Evolutionary conservation across 179 eudicot genomes (phyloP).

Genomic region (Spergularia azorica): DNA sequence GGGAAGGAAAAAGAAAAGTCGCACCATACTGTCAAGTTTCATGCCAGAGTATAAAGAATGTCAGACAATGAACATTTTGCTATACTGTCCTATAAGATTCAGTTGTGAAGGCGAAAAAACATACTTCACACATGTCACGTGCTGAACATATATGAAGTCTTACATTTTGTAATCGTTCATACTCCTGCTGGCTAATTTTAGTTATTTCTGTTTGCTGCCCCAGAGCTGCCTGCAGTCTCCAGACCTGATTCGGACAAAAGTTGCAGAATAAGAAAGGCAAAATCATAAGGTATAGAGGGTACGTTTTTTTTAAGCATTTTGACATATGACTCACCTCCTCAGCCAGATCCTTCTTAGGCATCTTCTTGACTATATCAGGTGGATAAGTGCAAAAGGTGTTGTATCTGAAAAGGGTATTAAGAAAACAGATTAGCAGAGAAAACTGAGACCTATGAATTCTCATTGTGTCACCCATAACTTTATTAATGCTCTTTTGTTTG

Average conservation of each 20-base stretch:
- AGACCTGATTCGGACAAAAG: conserved; percentile 52
- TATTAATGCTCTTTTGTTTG: no score
- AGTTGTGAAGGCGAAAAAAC: no score
- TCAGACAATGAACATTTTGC: no score
- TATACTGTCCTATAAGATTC: no score
- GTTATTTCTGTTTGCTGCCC: conserved; percentile 93
- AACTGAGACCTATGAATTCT: no score
- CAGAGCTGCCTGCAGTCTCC: conserved; percentile 98
- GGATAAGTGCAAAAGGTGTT: conserved; percentile 85
- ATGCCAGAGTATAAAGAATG: no score
- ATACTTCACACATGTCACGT: no score
- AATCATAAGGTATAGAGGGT: background rate
- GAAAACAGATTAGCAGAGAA: conserved; percentile 8
- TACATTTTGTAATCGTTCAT: conserved; percentile 89
- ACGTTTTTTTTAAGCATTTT: no score
- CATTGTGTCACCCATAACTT: no score
- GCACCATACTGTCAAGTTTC: no score
- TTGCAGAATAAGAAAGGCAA: background rate
- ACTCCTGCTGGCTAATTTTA: conserved; percentile 82
- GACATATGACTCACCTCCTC: conserved; percentile 63
- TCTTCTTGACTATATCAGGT: conserved; percentile 92
- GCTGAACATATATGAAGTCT: conserved; percentile 13
- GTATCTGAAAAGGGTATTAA: conserved; percentile 52
- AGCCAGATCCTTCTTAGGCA: conserved; percentile 96
- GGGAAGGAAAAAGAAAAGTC: no score